Conservation (phyloP, 2,329 filamentous ascomycete genomes). For the Dothideomycetes sp. region DNA sequence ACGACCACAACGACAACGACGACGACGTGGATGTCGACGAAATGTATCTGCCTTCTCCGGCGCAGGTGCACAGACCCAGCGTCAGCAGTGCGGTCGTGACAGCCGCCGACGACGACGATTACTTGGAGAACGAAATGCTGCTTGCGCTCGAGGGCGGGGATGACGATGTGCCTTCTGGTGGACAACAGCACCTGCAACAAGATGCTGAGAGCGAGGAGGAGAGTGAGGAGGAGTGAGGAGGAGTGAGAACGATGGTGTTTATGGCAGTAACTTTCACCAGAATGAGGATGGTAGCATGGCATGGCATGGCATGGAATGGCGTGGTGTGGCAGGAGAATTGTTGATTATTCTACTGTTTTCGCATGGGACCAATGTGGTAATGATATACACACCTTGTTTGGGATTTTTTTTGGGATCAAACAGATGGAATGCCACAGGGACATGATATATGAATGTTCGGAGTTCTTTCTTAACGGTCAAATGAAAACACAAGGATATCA, state of each 20-base stretch:
- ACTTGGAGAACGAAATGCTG: slow-evolving; percentile 31
- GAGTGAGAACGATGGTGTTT: too few relatives aligned
- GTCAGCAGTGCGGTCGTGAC: slow-evolving; percentile 11
- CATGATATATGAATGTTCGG: neutral
- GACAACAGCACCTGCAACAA: slow-evolving; percentile 7
- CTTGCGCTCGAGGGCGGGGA: slow-evolving; percentile 26
- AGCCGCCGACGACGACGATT: slow-evolving; percentile 28
- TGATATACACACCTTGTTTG: too few relatives aligned
- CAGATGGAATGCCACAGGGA: neutral
- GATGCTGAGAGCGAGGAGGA: slow-evolving; percentile 24
- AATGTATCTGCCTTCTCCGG: slow-evolving; percentile 17
- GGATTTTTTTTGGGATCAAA: too few relatives aligned
- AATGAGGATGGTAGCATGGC: too few relatives aligned
- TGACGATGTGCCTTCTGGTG: slow-evolving; percentile 14
- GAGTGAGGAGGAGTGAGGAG: slow-evolving; percentile 30
- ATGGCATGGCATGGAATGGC: too few relatives aligned
- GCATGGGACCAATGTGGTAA: too few relatives aligned
- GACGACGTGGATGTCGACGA: slow-evolving; percentile 24
- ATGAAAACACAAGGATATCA: too few relatives aligned
- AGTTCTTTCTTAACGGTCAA: too few relatives aligned
- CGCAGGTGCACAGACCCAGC: slow-evolving; percentile 16
- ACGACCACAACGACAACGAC: slow-evolving; percentile 23
- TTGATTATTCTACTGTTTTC: too few relatives aligned
- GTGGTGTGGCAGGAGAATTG: too few relatives aligned
- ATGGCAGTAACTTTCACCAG: too few relatives aligned